Evolutionary conservation across 768 basidiomycete genomes (phyloP).

Genomic region (Psilocybe tampanensis): DNA sequence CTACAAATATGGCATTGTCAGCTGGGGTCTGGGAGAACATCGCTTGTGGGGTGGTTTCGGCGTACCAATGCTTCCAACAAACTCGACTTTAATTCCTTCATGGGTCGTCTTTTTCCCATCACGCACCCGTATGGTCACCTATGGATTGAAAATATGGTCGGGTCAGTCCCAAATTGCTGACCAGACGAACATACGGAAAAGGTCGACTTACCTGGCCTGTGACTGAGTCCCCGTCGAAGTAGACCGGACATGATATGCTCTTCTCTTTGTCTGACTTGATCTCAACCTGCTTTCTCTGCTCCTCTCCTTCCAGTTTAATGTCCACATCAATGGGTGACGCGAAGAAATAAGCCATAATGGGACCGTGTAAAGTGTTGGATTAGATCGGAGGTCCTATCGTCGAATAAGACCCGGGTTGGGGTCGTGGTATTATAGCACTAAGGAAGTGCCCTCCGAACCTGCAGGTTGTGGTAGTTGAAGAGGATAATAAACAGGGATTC

Average conservation of each 20-base stretch:
- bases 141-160: constrained; percentile 2
- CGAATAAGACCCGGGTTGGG: too few species aligned
- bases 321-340: constrained; percentile 90
- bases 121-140: constrained; percentile 87
- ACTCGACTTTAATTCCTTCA: constrained; percentile 97
- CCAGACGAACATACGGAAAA: neutral
- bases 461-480: too few species aligned
- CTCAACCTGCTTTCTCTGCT: constrained; percentile 86
- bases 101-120: constrained; percentile 96
- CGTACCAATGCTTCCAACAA: constrained; percentile 93
- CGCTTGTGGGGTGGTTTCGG: neutral
- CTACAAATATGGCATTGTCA: constrained; percentile 35
- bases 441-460: too few species aligned
- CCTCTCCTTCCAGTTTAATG: constrained; percentile 85
- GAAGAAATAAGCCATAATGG: constrained; percentile 87
- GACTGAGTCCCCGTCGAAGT: constrained; percentile 95
- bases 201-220: constrained; percentile 66
- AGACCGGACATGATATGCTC: constrained; percentile 83
- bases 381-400: neutral
- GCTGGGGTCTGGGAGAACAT: neutral
- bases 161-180: neutral
- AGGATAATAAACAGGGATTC: too few species aligned
- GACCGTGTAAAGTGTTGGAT: neutral
- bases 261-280: constrained; percentile 90
- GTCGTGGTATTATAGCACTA: too few species aligned